These are phyloP conservation scores for Talaromyces trachyspermus DNA, from an alignment of 495 filamentous ascomycete genomes.

Conservation along the genomic window DNA sequence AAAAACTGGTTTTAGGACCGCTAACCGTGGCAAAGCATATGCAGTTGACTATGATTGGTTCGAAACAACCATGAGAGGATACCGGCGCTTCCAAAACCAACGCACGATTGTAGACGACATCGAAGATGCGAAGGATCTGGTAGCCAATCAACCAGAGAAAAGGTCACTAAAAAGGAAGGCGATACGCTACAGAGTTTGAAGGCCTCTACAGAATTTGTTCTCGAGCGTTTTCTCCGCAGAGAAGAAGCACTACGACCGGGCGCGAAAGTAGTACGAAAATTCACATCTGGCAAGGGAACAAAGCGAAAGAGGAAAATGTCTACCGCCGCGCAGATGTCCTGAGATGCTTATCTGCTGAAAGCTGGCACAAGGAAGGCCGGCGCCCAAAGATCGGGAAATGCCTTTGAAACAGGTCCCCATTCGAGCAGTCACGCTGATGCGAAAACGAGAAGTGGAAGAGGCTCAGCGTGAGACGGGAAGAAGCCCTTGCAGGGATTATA, in stretches of 20 bases:
- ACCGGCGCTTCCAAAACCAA: slow-evolving; percentile 50
- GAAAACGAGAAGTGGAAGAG: slow-evolving; percentile 86
- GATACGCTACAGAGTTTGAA: slow-evolving; percentile 84
- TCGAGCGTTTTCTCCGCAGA: slow-evolving; percentile 81
- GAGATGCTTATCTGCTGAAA: slow-evolving; percentile 82
- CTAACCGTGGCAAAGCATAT: slow-evolving; percentile 59
- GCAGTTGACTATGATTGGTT: slow-evolving; percentile 84
- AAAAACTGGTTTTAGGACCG: slow-evolving; percentile 75
- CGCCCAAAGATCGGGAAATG: slow-evolving; percentile 59
- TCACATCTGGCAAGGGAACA: slow-evolving; percentile 62
- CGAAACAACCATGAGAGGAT: slow-evolving; percentile 63
- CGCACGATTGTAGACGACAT: slow-evolving; percentile 64
- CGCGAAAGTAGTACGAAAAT: slow-evolving; percentile 64
- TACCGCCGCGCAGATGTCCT: slow-evolving; percentile 75
- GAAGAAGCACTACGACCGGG: slow-evolving; percentile 79
- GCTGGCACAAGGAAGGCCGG: slow-evolving; percentile 95
- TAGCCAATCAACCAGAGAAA: slow-evolving; percentile 63
- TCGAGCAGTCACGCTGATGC: slow-evolving; percentile 79
- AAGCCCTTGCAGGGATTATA: slow-evolving; percentile 85
- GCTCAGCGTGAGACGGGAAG: slow-evolving; percentile 66
- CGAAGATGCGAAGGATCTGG: slow-evolving; percentile 70
- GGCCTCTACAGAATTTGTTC: slow-evolving; percentile 72
- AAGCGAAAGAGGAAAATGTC: slow-evolving; percentile 66
- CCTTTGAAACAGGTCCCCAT: slow-evolving; percentile 84
- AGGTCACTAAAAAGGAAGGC: slow-evolving; percentile 57